Conservation (phyloP, 2,329 filamentous ascomycete species). For the Microsporum audouinii region DNA sequence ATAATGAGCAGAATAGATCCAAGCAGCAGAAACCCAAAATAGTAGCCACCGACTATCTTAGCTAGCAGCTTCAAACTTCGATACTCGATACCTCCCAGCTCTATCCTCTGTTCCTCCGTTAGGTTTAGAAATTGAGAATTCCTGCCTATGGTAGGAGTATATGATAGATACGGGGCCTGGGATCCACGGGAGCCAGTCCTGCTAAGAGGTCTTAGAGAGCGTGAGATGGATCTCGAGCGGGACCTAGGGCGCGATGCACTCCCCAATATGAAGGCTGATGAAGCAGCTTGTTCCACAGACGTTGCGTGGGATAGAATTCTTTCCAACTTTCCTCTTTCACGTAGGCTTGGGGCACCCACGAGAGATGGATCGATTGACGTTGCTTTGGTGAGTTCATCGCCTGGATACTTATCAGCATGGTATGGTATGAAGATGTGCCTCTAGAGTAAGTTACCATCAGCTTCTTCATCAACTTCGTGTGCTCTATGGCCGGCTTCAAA, state of each 20-base stretch:
- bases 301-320: constrained; percentile 21
- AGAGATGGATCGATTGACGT: constrained; percentile 6
- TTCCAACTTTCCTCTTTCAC: constrained; percentile 6
- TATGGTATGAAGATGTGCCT: background rate
- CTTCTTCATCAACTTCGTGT: constrained; percentile 17
- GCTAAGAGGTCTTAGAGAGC: constrained; percentile 7
- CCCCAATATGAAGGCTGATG: constrained; percentile 34
- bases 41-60: constrained; percentile 40
- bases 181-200: constrained; percentile 11
- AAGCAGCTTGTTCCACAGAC: constrained; percentile 29
- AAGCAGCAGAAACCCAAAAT: constrained; percentile 37
- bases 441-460: constrained; percentile 3
- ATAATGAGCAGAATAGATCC: constrained; percentile 39
- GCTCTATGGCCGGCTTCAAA: constrained; percentile 17
- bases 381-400: constrained; percentile 10
- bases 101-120: constrained; percentile 31
- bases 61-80: constrained; percentile 40
- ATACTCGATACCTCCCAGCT: constrained; percentile 44
- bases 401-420: background rate
- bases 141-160: constrained; percentile 35
- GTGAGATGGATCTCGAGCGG: constrained; percentile 7
- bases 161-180: constrained; percentile 33
- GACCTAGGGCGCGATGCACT: constrained; percentile 9
- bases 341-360: constrained; percentile 1
- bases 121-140: constrained; percentile 40